A percentile compares a stretch with the other conserved stretches of the same genome.
These are phyloP conservation scores for Yamadazyma tumulicola DNA, from an alignment of 805 yeast species.

Conservation along the genomic window DNA sequence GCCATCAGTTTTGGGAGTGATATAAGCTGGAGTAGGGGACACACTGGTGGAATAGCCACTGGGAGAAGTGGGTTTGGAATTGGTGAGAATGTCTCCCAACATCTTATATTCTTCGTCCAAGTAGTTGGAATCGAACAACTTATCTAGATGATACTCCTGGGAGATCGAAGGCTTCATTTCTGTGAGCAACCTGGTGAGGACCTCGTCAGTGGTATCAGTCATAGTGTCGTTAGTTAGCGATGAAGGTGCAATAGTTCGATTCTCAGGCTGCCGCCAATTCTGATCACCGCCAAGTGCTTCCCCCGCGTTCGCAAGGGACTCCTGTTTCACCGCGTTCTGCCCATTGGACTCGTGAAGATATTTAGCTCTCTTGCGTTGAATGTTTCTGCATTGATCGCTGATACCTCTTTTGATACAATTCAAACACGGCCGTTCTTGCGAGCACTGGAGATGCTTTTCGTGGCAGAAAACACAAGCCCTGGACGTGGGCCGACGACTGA, in stretches of 20 bases:
- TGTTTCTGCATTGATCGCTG: constrained; percentile 54
- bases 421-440: constrained; percentile 63
- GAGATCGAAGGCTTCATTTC: constrained; percentile 13
- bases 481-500: constrained; percentile 55
- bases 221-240: constrained; percentile 8
- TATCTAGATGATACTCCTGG: constrained; percentile 8
- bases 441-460: constrained; percentile 70
- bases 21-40: constrained; percentile 4
- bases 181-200: constrained; percentile 20
- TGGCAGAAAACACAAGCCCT: constrained; percentile 76
- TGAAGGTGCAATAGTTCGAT: background rate
- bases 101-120: constrained; percentile 49
- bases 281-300: background rate
- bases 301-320: constrained; percentile 4
- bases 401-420: constrained; percentile 64
- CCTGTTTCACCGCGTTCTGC: background rate
- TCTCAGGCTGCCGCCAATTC: background rate
- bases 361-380: constrained; percentile 50
- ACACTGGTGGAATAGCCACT: constrained; percentile 3
- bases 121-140: constrained; percentile 40
- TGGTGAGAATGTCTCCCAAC: constrained; percentile 46
- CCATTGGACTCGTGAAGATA: constrained; percentile 19
- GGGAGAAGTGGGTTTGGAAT: constrained; percentile 40
- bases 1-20: constrained; percentile 3
- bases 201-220: constrained; percentile 28